A percentile compares a stretch with the other conserved stretches of the same genome.
Evolutionary conservation across 495 filamentous ascomycete species (phyloP).

Genomic region (Tetracladium setigerum): DNA sequence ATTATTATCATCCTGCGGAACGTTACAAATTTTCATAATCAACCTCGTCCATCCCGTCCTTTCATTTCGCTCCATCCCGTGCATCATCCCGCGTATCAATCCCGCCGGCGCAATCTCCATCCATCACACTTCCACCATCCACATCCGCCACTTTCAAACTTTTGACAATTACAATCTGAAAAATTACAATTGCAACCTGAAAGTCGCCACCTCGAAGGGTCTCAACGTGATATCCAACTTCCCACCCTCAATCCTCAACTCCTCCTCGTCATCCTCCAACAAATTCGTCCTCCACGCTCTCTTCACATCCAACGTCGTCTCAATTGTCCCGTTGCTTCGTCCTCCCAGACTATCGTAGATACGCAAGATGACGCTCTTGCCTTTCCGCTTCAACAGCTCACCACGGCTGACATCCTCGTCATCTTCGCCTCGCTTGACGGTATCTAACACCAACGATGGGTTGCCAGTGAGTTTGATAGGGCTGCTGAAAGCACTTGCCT

Average conservation of each 20-base stretch:
- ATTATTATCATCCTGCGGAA: no score
- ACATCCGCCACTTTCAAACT: no score
- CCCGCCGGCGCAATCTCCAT: no score
- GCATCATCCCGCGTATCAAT: no score
- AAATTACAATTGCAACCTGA: constrained; percentile 64
- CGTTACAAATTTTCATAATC: no score
- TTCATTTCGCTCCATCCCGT: no score
- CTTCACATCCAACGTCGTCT: constrained; percentile 59
- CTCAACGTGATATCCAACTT: constrained; percentile 58
- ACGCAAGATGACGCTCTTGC: constrained; percentile 71
- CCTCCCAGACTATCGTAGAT: constrained; percentile 93
- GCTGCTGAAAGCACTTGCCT: constrained; percentile 25
- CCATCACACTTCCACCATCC: no score
- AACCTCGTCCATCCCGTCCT: no score
- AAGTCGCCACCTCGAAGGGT: constrained; percentile 89
- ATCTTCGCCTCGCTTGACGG: constrained; percentile 89
- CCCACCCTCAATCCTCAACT: constrained; percentile 39
- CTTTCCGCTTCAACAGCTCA: constrained; percentile 59
- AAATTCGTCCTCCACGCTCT: constrained; percentile 75
- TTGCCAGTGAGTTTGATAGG: constrained; percentile 50
- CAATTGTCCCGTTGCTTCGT: constrained; percentile 56
- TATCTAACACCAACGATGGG: constrained; percentile 65
- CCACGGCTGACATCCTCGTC: constrained; percentile 78
- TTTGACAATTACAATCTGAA: no score
- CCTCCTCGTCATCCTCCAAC: constrained; percentile 63